Evolutionary conservation across 116 monocot species (phyloP), one percentile per base, ranked within the genome.

Genomic region (Cymodocea nodosa): DNA sequence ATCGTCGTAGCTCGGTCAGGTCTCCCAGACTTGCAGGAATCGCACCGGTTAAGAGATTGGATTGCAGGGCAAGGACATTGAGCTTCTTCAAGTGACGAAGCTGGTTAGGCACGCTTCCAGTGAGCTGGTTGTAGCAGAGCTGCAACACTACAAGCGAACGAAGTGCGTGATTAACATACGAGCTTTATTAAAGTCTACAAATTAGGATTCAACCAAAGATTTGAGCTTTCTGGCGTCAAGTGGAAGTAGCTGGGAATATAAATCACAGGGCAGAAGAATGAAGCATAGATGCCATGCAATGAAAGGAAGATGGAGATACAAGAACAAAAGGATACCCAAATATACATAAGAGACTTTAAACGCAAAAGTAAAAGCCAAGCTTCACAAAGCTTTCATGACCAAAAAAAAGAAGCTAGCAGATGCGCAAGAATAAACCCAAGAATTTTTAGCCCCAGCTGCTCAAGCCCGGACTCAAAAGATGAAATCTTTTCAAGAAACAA

Each of bases 51-150:
- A 81, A 49, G 36, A 51, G 69, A 50, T 81, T 81, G 37, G 36
- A 73, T 39, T 81, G 81, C 39, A 81, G 52, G 35, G 81, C 73
- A 23, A 81, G 73, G 13, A 81, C 81, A 23, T n/a, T 70, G 50
- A 81, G 77, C 77, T 73, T 70, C 66, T 77, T 74, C 59, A 76
- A 62, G 24, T 62, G 66, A 0, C 77, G 73, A 10, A 81, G 50
- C 36, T 77, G 70, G 35, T 55, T 77, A 30, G 81, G 81, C 35
- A 81, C 77, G 51, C 77, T 81, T 54, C 81, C 81, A 49, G 67
- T 74, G 35, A 81, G 74, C 52, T 74, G 73, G 62, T 81, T 81
- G 16, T 76, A 77, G 62, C 81, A 75, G n/a, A 81, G 70, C 81
- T 81, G 76, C 48, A 81, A 20, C 35, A 81, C 81, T 81, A 35